Base-by-base conservation (phyloP, 1,284 basidiomycete genomes). In the Stygiomarasmius scandens region DNA sequence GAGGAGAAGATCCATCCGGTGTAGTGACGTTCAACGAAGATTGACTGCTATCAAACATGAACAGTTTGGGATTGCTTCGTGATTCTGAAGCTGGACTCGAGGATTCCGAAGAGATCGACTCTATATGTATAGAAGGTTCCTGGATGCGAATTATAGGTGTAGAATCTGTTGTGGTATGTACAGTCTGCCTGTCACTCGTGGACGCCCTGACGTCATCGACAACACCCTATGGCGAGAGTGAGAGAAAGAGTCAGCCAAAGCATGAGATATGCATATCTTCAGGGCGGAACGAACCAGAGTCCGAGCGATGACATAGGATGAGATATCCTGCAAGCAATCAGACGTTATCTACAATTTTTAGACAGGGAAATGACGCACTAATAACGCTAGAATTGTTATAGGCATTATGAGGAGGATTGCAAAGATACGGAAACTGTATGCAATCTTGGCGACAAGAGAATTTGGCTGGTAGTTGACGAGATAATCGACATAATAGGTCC, bases 241-340 rank as follows among this genome's bases (percentile, higher is more conserved):
- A 41, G 38, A 41, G 16, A 41, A 41, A 19, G 16, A 32, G 6
- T 6, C 29, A 32, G 12, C 12, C 29, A 5, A 12, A 6, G 29
- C 12, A 32, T 32, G 5, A 6, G 29, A 5, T 32, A 32, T 41
- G n/a, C 16, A 16, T n/a, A n/a, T n/a, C 38, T 41, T 19, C 8
- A 41, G 38, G 38, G 8, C 38, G 12, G 29, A 32, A 41, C 38
- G 38, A 8, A 41, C 38, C 47, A 92, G 78, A 4, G 89, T 92
- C 58, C 90, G 85, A n/a, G 87, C 90, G 65, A 92, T 87, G 55
- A 85, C 83, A 64, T 92, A 92, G n/a, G 90, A 89, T 6, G 83
- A 77, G 55, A 92, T 83, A 68, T 92, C 90, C 90, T 92, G 63
- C 36, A 57, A 14, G 53, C 20, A 41, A 22, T 19, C n/a, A 44